phyloP scores from a whole-genome alignment of 352 stramenopile species.

The Blastocystis sp. region DNA sequence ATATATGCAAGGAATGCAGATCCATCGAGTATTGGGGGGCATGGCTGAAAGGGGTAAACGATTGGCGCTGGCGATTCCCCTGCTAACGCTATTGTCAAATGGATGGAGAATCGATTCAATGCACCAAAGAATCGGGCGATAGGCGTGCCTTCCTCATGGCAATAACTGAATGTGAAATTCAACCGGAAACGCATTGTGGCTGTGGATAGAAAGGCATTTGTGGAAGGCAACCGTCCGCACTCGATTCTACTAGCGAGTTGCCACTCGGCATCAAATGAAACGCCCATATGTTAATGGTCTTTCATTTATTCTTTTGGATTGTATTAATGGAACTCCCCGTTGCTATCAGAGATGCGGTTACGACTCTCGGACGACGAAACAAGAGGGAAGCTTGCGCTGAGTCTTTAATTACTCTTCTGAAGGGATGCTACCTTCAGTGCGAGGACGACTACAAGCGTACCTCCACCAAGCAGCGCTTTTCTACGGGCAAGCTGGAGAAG shows the following conservation, averaged over 20 bases:
- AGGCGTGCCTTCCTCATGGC: no score
- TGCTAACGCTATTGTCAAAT: no score
- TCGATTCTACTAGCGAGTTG: neutral
- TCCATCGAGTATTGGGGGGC: no score
- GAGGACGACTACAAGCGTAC: slow-evolving; percentile 19
- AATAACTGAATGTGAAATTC: no score
- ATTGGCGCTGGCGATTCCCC: no score
- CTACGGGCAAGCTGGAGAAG: slow-evolving; percentile 35
- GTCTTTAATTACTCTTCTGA: neutral
- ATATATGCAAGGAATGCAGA: no score
- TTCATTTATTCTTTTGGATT: neutral
- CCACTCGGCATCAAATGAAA: neutral
- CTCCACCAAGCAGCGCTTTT: slow-evolving; percentile 3
- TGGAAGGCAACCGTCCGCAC: no score
- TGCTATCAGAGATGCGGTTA: neutral
- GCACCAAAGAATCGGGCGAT: no score
- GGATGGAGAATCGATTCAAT: no score
- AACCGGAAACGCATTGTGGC: no score
- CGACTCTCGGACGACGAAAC: neutral
- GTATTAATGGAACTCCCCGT: neutral
- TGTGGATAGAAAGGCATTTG: no score
- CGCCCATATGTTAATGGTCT: neutral
- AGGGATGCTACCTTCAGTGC: neutral
- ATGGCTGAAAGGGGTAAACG: no score
- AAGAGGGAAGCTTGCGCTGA: neutral